Percentiles rank a stretch among this genome's conserved stretches.
Conservation (phyloP, 2,329 filamentous ascomycete genomes). For the Coniochaeta sp. region DNA sequence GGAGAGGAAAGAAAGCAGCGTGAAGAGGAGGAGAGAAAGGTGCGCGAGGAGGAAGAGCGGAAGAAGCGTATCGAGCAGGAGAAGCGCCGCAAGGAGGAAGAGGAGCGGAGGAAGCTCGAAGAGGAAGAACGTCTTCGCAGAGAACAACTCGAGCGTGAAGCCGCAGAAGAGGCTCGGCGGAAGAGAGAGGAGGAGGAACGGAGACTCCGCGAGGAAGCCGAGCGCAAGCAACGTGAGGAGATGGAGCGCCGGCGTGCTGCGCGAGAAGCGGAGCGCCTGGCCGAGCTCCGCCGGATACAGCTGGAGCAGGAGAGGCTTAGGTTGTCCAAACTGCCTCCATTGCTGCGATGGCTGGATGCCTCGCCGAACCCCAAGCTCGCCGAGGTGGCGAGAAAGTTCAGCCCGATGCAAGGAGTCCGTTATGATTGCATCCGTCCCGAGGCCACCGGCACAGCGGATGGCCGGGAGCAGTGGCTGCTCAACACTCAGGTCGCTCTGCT, state of each 20-base stretch:
- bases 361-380: slow-evolving; percentile 42
- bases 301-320: slow-evolving; percentile 48
- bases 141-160: slow-evolving; percentile 21
- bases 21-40: slow-evolving; percentile 25
- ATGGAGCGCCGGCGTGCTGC: slow-evolving; percentile 28
- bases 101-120: slow-evolving; percentile 21
- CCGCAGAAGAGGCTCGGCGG: slow-evolving; percentile 23
- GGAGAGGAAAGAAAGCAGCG: slow-evolving; percentile 24
- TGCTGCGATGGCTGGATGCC: slow-evolving; percentile 53
- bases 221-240: slow-evolving; percentile 22
- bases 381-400: slow-evolving; percentile 46
- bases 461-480: slow-evolving; percentile 59
- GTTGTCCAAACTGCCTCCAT: slow-evolving; percentile 48
- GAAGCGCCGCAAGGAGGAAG: slow-evolving; percentile 18
- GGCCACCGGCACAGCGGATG: slow-evolving; percentile 42
- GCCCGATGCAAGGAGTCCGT: slow-evolving; percentile 50
- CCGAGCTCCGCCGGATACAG: slow-evolving; percentile 37
- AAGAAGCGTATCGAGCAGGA: slow-evolving; percentile 19
- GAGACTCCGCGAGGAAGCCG: slow-evolving; percentile 25
- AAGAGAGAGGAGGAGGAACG: slow-evolving; percentile 42
- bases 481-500: slow-evolving; percentile 58
- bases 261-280: slow-evolving; percentile 32
- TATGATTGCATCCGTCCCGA: slow-evolving; percentile 54
- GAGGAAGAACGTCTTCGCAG: slow-evolving; percentile 22
- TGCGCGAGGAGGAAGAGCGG: slow-evolving; percentile 27